Evolutionary conservation across 2,329 filamentous ascomycete genomes (phyloP).

Genomic region (Exophiala dermatitidis): DNA sequence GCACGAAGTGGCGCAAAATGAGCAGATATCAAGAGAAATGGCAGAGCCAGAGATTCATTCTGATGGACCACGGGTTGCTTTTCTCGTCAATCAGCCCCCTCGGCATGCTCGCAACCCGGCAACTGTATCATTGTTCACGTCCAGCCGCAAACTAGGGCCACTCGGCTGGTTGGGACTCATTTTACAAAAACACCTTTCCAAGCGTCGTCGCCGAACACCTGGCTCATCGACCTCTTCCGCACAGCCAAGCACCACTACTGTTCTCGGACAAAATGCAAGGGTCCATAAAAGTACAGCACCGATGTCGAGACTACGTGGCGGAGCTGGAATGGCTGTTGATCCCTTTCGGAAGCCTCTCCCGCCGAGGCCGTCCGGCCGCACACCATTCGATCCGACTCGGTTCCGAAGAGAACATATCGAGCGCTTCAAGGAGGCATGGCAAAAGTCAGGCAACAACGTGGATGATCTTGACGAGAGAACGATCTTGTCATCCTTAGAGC

Average conservation of each 20-base stretch:
- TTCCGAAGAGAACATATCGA: background rate
- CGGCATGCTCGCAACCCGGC: conserved; percentile 15
- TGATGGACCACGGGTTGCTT: conserved; percentile 14
- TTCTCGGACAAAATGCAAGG: conserved; percentile 7
- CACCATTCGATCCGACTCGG: background rate
- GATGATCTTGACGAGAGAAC: background rate
- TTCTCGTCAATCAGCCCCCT: conserved; percentile 22
- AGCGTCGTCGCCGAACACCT: background rate
- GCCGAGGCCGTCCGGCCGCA: background rate
- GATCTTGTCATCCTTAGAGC: conserved; percentile 1
- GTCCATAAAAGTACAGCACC: conserved; percentile 5
- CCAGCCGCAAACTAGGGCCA: background rate
- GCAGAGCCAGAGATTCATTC: conserved; percentile 14
- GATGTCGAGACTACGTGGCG: conserved; percentile 7
- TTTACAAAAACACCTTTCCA: conserved; percentile 2
- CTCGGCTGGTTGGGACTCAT: conserved; percentile 2
- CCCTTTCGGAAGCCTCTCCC: background rate
- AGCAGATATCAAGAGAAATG: conserved; percentile 21
- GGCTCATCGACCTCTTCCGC: background rate
- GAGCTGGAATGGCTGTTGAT: background rate
- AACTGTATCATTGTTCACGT: background rate
- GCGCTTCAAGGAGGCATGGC: background rate
- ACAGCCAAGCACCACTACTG: background rate
- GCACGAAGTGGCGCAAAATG: conserved; percentile 18
- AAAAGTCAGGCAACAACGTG: background rate